These are phyloP conservation scores for Dissoconium aciculare DNA, from an alignment of 2,329 filamentous ascomycete species.

Conservation along the genomic window DNA sequence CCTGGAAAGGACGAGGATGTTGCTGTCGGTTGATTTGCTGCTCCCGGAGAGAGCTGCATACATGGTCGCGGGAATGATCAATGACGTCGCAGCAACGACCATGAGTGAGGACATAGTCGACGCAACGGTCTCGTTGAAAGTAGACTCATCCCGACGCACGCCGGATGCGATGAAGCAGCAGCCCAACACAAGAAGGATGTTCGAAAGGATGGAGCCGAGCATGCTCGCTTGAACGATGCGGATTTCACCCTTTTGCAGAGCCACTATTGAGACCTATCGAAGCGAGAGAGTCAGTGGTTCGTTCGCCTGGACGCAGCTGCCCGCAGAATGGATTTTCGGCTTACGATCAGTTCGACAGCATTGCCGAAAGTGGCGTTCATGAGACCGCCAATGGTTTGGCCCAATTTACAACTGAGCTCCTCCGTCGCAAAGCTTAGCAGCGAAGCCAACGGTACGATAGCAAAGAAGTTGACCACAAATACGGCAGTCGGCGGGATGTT, in stretches of 20 bases:
- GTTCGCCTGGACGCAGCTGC: neutral
- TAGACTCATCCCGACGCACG: constrained; percentile 29
- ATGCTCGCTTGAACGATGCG: constrained; percentile 96
- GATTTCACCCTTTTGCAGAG: constrained; percentile 70
- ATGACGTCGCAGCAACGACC: constrained; percentile 39
- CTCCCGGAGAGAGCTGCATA: constrained; percentile 32
- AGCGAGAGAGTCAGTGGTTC: constrained; percentile 2
- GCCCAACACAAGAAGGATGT: constrained; percentile 61
- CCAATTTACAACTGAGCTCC: constrained; percentile 56
- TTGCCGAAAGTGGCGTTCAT: constrained; percentile 69
- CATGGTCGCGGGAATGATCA: constrained; percentile 40
- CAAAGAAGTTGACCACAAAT: constrained; percentile 66
- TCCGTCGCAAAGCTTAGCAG: constrained; percentile 65
- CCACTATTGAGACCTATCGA: constrained; percentile 64
- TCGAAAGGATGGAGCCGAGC: constrained; percentile 90
- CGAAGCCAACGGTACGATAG: constrained; percentile 61
- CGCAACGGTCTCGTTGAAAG: constrained; percentile 60
- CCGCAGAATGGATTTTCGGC: neutral
- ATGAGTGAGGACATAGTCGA: constrained; percentile 56
- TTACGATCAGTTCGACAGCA: constrained; percentile 59
- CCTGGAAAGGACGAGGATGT: constrained; percentile 37
- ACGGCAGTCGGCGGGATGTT: constrained; percentile 42
- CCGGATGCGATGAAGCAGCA: constrained; percentile 40
- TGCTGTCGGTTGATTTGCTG: constrained; percentile 27
- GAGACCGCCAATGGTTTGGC: constrained; percentile 58